Evolutionary conservation across 441 rosid genomes (phyloP), one percentile per base, ranked within the genome.

Genomic region (Theobroma grandiflorum): DNA sequence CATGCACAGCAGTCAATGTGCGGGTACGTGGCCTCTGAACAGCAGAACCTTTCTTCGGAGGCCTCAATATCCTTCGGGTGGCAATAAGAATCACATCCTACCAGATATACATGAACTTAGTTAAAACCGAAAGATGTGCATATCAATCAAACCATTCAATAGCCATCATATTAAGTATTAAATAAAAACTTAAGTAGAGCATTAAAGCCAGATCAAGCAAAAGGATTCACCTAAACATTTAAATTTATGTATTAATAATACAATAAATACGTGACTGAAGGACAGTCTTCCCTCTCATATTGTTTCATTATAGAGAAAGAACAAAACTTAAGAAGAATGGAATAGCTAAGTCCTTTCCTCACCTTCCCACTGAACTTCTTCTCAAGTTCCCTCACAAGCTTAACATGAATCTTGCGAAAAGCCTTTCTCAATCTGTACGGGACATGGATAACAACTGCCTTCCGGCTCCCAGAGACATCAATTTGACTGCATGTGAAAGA

Each of bases 331-430:
- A 69, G 16, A 69, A 42, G n/a, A 76, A 63, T 1, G 9, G 16
- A 72, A 43, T 43, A 67, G 35, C 35, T 18, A 18, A 63, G 22
- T 33, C 57, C 4, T 15, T n/a, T 22, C 0, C 40, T 76, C 42
- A 91, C 98, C 96, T 93, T 93, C 42, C 97, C 94, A 33, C 96
- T 93, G 87, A 94, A 92, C 82, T 94, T 94, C 90, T 94, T 94
- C 83, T 92, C 94, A 55, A 94, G 90, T 74, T 94, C 98, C 82
- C 98, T 92, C 70, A 94, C 95, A 78, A 94, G 98, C 81, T 91
- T 86, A 14, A 90, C 86, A 81, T 92, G 95, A 81, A 92, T 89
- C 88, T 94, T 94, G 31, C 91, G 74, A 80, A 81, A 94, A 75
- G 94, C 91, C 75, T 91, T 94, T 85, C 96, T 90, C 86, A 94